Evolutionary conservation across 441 rosid species (phyloP).

Genomic region (Bocquillonia castaneifolia): DNA sequence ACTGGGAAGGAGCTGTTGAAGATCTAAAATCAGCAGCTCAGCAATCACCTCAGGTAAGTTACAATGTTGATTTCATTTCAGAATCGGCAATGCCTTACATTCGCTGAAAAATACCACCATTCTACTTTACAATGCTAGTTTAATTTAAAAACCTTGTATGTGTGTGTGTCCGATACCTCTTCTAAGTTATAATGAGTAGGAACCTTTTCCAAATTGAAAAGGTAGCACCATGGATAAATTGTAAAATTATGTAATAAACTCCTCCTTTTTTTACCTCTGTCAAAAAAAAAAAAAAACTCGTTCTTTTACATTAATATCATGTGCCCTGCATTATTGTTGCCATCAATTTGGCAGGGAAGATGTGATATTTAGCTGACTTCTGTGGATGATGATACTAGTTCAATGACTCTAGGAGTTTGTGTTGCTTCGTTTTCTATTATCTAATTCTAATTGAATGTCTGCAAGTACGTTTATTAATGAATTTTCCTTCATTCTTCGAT

Average conservation of each 20-base stretch:
- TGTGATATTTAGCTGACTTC: no score
- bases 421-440: neutral
- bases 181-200: neutral
- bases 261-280: no score
- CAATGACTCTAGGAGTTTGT: neutral
- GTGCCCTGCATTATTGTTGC: no score
- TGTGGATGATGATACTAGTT: neutral
- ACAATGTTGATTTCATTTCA: neutral
- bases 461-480: neutral
- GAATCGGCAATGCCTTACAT: neutral
- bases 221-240: neutral
- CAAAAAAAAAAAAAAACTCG: no score
- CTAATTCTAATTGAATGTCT: neutral
- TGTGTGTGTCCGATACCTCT: neutral
- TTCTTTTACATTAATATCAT: no score
- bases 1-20: constrained; percentile 97
- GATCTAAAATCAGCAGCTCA: constrained; percentile 84
- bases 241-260: no score
- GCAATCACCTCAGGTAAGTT: constrained; percentile 77
- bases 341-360: no score
- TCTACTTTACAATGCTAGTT: neutral
- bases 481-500: no score
- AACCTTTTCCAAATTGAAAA: neutral
- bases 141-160: neutral
- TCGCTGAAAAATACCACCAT: neutral